Evolutionary conservation across 306 rosid species (phyloP).

Genomic region (Cicer chorassanicum): DNA sequence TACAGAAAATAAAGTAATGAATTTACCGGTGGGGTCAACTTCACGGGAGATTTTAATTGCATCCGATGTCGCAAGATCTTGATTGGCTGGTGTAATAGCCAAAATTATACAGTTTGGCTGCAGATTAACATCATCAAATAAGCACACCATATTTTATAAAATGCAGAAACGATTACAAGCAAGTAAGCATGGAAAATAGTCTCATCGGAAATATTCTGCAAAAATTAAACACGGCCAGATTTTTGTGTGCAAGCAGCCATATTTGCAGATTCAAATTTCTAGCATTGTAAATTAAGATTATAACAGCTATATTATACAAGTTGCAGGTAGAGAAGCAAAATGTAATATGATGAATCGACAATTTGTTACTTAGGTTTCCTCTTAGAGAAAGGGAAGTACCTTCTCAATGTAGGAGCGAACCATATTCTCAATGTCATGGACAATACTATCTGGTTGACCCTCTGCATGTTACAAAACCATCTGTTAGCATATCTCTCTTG

Average conservation of each 20-base stretch:
- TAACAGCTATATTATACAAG: background rate
- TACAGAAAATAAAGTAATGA: constrained; percentile 26
- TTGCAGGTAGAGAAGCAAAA: constrained; percentile 29
- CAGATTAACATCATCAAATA: constrained; percentile 44
- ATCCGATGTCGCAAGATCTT: constrained; percentile 98
- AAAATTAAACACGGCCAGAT: constrained; percentile 1
- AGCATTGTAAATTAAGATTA: background rate
- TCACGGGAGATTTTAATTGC: constrained; percentile 95
- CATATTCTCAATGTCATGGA: constrained; percentile 88
- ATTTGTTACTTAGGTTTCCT: background rate
- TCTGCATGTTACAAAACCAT: constrained; percentile 59
- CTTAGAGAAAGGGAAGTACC: constrained; percentile 54
- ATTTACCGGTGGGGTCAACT: constrained; percentile 89
- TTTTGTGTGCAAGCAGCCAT: background rate
- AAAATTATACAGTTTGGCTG: constrained; percentile 96
- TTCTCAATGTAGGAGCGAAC: constrained; percentile 93
- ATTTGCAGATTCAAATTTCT: constrained; percentile 16
- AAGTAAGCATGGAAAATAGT: constrained; percentile 6
- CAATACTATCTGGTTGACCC: constrained; percentile 97
- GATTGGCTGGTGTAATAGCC: constrained; percentile 97
- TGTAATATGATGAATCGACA: constrained; percentile 12
- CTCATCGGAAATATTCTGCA: background rate
- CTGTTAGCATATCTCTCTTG: constrained; percentile 30
- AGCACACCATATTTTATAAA: constrained; percentile 15
- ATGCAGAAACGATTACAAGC: constrained; percentile 19